These are phyloP conservation scores for Cercospora nicotianae DNA, from an alignment of 2,329 filamentous ascomycete species.

Conservation along the genomic window DNA sequence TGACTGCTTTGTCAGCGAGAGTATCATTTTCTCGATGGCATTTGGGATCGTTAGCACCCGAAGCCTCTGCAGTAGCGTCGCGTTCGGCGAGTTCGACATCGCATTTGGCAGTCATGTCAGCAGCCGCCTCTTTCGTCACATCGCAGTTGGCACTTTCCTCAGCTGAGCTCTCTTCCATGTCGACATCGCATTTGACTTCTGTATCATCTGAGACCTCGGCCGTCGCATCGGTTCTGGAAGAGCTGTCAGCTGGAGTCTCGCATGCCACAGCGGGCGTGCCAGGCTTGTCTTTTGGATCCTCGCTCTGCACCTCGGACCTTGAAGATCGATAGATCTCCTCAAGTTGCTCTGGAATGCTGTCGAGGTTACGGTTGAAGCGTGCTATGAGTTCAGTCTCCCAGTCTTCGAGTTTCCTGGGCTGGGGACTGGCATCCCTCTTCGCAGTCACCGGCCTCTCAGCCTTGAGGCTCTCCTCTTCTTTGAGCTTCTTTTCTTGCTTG, in stretches of 20 bases:
- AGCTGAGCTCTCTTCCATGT: background rate
- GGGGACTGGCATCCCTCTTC: background rate
- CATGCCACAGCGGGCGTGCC: background rate
- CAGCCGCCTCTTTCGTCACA: background rate
- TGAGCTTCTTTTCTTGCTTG: background rate
- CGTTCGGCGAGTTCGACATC: background rate
- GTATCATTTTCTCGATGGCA: background rate
- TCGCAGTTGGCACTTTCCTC: background rate
- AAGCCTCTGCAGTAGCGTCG: background rate
- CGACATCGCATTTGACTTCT: background rate
- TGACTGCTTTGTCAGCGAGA: background rate
- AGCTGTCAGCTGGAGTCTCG: background rate
- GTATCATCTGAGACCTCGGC: background rate
- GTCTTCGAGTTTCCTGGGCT: background rate
- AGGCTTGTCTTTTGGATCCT: background rate
- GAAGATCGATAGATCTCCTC: background rate
- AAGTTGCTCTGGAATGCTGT: background rate
- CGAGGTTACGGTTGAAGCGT: background rate
- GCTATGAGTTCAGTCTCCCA: background rate
- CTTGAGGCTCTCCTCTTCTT: background rate
- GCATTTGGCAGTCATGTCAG: background rate
- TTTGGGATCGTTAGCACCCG: background rate
- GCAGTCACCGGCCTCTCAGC: background rate
- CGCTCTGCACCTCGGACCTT: background rate
- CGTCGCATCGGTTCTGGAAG: background rate